Conservation (phyloP, 345 rosid genomes). For the Moricandia arvensis region DNA sequence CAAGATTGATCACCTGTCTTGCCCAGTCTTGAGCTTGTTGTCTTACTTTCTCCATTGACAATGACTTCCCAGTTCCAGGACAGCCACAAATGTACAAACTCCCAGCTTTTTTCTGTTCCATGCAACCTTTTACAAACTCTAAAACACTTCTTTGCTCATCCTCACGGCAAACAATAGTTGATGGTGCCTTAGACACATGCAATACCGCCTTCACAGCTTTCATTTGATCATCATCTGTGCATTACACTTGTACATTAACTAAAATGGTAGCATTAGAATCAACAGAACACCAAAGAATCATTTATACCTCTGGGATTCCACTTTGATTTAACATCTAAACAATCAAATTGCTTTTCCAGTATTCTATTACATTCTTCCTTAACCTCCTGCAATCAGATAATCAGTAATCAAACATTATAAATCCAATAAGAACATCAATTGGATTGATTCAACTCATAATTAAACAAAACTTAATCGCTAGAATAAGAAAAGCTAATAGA, state of each 20-base stretch:
- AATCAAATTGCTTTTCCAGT: conserved; percentile 18
- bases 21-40: conserved; percentile 55
- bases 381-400: conserved; percentile 19
- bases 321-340: conserved; percentile 25
- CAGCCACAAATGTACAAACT: conserved; percentile 79
- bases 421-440: not conserved
- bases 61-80: conserved; percentile 84
- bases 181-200: conserved; percentile 68
- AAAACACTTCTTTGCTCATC: conserved; percentile 57
- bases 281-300: not conserved
- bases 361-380: conserved; percentile 29
- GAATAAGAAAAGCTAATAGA: not conserved
- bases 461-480: conserved; percentile 54
- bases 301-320: conserved; percentile 69
- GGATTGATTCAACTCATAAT: not conserved
- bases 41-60: conserved; percentile 66
- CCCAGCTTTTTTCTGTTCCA: conserved; percentile 58
- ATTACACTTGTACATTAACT: not conserved
- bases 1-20: conserved; percentile 43
- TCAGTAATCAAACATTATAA: not conserved
- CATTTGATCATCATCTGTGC: conserved; percentile 56
- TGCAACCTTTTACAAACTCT: conserved; percentile 59
- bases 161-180: conserved; percentile 62
- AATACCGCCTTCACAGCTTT: conserved; percentile 60
- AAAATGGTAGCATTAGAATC: not conserved